These are phyloP conservation scores for Pyrenophora teres DNA, from an alignment of 2,329 filamentous ascomycete species.

Conservation along the genomic window DNA sequence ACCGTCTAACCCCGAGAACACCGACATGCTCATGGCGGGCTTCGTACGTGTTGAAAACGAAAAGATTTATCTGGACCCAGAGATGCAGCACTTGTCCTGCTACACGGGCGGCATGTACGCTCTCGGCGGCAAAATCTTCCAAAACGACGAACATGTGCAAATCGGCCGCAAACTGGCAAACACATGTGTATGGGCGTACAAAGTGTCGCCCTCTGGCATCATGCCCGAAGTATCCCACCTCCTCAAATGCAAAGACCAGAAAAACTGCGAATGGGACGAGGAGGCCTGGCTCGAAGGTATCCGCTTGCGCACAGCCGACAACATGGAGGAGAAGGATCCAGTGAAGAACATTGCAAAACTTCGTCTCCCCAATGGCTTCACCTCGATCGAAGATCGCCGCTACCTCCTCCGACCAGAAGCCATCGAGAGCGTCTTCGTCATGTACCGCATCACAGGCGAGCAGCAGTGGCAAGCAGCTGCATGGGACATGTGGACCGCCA, in stretches of 20 bases:
- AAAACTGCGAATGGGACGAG: slow-evolving; percentile 60
- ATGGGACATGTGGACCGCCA: slow-evolving; percentile 58
- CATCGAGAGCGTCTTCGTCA: slow-evolving; percentile 65
- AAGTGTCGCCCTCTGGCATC: slow-evolving; percentile 60
- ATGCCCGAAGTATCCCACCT: slow-evolving; percentile 65
- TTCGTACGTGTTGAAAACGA: slow-evolving; percentile 45
- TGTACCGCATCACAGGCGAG: slow-evolving; percentile 65
- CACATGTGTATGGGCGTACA: slow-evolving; percentile 67
- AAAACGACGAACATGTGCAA: slow-evolving; percentile 58
- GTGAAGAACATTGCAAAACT: slow-evolving; percentile 46
- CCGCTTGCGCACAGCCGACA: slow-evolving; percentile 25
- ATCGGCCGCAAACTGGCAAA: slow-evolving; percentile 63
- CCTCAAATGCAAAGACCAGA: slow-evolving; percentile 52
- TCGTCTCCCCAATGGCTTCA: slow-evolving; percentile 52
- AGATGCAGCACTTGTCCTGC: slow-evolving; percentile 63
- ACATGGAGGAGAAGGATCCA: slow-evolving; percentile 33
- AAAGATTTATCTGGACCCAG: slow-evolving; percentile 50
- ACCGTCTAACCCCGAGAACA: slow-evolving; percentile 54
- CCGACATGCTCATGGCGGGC: slow-evolving; percentile 55
- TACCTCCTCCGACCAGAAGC: slow-evolving; percentile 61
- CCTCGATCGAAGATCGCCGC: slow-evolving; percentile 49
- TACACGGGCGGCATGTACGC: slow-evolving; percentile 68
- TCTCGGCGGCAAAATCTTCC: slow-evolving; percentile 62
- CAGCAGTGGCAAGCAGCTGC: slow-evolving; percentile 52
- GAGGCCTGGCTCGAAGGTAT: slow-evolving; percentile 55